phyloP scores from a whole-genome alignment of 805 yeast genomes.

The Cyberlindnera mycetangii region DNA sequence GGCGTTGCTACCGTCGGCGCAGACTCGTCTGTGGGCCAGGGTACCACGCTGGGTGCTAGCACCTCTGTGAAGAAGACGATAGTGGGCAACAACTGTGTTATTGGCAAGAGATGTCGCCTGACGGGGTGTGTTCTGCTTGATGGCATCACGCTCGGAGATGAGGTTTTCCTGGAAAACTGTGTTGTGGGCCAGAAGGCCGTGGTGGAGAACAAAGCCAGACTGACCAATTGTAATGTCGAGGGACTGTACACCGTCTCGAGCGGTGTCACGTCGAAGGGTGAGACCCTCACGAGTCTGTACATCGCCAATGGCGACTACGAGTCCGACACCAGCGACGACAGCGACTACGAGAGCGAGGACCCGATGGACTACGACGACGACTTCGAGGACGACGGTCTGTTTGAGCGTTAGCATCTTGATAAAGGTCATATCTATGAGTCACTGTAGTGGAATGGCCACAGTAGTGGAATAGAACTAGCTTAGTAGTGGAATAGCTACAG shows the following conservation, averaged over 20 bases:
- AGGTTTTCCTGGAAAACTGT: constrained; percentile 74
- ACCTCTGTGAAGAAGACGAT: constrained; percentile 86
- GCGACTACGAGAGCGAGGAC: constrained; percentile 29
- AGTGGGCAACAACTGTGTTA: constrained; percentile 66
- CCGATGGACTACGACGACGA: constrained; percentile 29
- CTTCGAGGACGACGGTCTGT: constrained; percentile 56
- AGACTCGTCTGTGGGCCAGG: constrained; percentile 75
- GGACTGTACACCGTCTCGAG: constrained; percentile 66
- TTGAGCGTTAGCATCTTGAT: too few relatives aligned
- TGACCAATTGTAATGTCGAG: constrained; percentile 84
- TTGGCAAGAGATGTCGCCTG: constrained; percentile 85
- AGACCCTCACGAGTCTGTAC: constrained; percentile 43
- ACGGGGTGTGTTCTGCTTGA: constrained; percentile 82
- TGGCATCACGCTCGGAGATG: constrained; percentile 74
- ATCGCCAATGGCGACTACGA: constrained; percentile 23
- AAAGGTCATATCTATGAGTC: too few relatives aligned
- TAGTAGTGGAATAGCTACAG: too few relatives aligned
- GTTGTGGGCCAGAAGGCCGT: constrained; percentile 69
- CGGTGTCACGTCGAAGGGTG: constrained; percentile 53
- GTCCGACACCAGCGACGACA: constrained; percentile 26
- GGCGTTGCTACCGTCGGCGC: constrained; percentile 76
- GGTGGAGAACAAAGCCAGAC: constrained; percentile 61
- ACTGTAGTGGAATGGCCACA: too few relatives aligned
- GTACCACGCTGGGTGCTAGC: constrained; percentile 70
- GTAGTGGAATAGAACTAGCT: too few relatives aligned